phyloP scores from a whole-genome alignment of 768 basidiomycete species.

The Suillus subalutaceus region DNA sequence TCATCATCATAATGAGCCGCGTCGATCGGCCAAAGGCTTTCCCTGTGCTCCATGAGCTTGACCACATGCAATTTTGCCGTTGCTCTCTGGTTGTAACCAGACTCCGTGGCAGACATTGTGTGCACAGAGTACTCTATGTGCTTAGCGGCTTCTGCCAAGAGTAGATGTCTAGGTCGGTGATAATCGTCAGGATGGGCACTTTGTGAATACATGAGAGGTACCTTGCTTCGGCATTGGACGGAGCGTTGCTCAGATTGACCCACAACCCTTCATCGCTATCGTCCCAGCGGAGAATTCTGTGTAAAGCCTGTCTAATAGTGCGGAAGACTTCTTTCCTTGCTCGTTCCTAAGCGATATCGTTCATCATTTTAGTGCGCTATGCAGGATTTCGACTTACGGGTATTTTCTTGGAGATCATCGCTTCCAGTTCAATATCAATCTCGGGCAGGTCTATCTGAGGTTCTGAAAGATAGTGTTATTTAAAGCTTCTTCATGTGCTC shows the following conservation, averaged over 20 bases:
- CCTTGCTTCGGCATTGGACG: constrained; percentile 26
- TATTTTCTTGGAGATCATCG: constrained; percentile 44
- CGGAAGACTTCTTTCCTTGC: constrained; percentile 41
- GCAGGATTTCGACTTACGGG: constrained; percentile 31
- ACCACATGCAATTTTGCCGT: constrained; percentile 38
- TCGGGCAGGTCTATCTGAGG: constrained; percentile 28
- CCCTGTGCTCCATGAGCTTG: constrained; percentile 24
- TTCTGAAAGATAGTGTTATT: constrained; percentile 3
- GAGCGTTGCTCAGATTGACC: constrained; percentile 21
- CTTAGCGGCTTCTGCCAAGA: constrained; percentile 45
- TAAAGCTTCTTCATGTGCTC: background rate
- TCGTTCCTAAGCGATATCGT: constrained; percentile 28
- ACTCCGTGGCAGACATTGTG: constrained; percentile 50
- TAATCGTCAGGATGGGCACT: background rate
- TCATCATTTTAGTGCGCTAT: background rate
- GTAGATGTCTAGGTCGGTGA: constrained; percentile 36
- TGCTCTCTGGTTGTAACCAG: constrained; percentile 50
- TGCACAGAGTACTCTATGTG: constrained; percentile 51
- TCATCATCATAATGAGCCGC: constrained; percentile 37
- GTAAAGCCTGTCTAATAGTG: constrained; percentile 42
- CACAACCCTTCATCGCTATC: constrained; percentile 32
- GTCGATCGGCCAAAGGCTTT: constrained; percentile 28
- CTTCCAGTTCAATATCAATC: constrained; percentile 40
- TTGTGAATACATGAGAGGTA: constrained; percentile 4
- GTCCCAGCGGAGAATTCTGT: constrained; percentile 37